Conservation (phyloP, 345 rosid genomes). For the Eucalyptus tenuipes region DNA sequence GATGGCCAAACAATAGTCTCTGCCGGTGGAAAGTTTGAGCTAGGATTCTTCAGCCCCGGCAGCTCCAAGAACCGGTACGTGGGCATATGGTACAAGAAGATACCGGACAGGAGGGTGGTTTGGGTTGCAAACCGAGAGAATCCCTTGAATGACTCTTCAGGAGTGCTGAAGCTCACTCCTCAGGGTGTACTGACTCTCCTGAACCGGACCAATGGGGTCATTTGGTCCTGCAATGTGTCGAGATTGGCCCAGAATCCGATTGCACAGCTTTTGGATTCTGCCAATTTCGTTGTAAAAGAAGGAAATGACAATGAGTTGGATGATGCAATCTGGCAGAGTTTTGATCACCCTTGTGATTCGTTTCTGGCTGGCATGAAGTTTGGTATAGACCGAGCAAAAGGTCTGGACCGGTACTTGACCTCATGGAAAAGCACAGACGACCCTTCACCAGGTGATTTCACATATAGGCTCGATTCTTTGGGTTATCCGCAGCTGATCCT, state of each 20-base stretch:
- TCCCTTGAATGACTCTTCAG: conserved; percentile 28
- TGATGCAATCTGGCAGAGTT: conserved; percentile 33
- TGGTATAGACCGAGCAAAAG: conserved; percentile 21
- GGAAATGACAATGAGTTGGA: background rate
- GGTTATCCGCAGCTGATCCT: conserved; percentile 17
- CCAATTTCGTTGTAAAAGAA: conserved; percentile 34
- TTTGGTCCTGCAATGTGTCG: conserved; percentile 14
- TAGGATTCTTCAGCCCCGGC: conserved; percentile 29
- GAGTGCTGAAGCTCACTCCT: conserved; percentile 8
- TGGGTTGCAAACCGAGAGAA: conserved; percentile 42
- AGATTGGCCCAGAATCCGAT: conserved; percentile 1
- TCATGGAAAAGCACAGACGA: conserved; percentile 33
- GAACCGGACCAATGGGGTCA: background rate
- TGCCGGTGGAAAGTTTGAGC: background rate
- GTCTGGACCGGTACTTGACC: conserved; percentile 7
- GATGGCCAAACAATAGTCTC: conserved; percentile 12
- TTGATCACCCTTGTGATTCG: conserved; percentile 40
- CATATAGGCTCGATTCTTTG: conserved; percentile 3
- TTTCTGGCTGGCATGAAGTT: conserved; percentile 41
- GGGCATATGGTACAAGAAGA: conserved; percentile 45
- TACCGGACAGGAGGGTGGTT: conserved; percentile 18
- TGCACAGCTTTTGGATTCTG: conserved; percentile 21
- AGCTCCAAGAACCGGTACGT: conserved; percentile 21
- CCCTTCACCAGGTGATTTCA: conserved; percentile 25
- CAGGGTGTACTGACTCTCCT: conserved; percentile 1